phyloP scores from a whole-genome alignment of 2,329 filamentous ascomycete species.

The Dothistroma pini region DNA sequence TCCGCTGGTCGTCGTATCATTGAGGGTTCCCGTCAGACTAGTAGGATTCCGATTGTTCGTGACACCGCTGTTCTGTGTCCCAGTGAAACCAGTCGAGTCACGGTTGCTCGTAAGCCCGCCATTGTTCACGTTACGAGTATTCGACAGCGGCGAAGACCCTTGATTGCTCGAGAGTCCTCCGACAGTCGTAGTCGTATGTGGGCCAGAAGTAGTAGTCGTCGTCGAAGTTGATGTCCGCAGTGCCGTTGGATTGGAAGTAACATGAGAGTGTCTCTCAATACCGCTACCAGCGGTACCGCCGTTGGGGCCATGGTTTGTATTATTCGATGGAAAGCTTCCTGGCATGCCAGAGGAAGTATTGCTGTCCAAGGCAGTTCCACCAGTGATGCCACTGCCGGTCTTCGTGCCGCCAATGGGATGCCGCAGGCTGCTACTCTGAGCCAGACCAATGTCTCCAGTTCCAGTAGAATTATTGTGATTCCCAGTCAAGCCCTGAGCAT shows the following conservation, averaged over 20 bases:
- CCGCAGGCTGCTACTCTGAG: slow-evolving; percentile 2
- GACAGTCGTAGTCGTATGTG: background rate
- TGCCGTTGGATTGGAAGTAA: background rate
- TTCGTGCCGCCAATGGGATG: slow-evolving; percentile 3
- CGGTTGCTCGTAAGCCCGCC: background rate
- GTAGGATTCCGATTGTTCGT: background rate
- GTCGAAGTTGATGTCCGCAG: background rate
- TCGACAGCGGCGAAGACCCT: background rate
- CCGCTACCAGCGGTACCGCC: background rate
- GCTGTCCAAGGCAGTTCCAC: slow-evolving; percentile 6
- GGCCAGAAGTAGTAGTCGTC: background rate
- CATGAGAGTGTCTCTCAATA: background rate
- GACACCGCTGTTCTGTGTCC: background rate
- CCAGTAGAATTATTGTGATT: background rate
- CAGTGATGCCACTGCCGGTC: slow-evolving; percentile 6
- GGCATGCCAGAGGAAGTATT: background rate
- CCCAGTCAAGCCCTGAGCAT: background rate
- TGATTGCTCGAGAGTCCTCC: background rate
- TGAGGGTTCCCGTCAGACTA: background rate
- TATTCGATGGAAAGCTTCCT: background rate
- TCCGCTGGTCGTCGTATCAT: background rate
- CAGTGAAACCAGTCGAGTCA: background rate
- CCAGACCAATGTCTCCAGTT: background rate
- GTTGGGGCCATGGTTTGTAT: background rate
- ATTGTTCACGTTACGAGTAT: background rate